phyloP scores from a whole-genome alignment of 2,329 filamentous ascomycete genomes.

The Claviceps capensis region DNA sequence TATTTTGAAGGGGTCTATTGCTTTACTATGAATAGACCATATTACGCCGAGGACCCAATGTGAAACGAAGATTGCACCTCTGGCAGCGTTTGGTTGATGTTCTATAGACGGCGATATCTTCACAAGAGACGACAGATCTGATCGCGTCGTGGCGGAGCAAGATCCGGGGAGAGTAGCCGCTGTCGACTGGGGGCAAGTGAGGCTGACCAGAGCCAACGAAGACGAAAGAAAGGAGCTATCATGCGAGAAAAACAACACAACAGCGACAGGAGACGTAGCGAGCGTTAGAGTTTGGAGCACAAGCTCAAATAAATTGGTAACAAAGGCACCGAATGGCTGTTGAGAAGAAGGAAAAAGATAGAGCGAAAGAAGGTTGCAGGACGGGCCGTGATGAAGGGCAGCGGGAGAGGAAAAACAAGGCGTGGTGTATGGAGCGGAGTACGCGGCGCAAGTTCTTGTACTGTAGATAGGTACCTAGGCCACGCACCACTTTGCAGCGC shows the following conservation, averaged over 20 bases:
- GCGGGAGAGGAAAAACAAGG: background rate
- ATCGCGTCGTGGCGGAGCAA: conserved; percentile 2
- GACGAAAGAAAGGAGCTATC: background rate
- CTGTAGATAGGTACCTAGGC: background rate
- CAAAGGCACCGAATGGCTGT: conserved; percentile 1
- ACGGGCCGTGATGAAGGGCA: conserved; percentile 2
- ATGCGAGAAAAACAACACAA: conserved; percentile 1
- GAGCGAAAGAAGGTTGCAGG: conserved; percentile 1
- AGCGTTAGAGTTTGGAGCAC: background rate
- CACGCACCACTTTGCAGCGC: conserved; percentile 1
- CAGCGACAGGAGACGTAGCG: conserved; percentile 3
- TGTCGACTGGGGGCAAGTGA: background rate
- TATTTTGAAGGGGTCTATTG: background rate
- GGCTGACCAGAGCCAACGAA: background rate
- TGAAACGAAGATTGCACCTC: background rate
- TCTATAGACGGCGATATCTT: background rate
- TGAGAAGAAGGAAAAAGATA: background rate
- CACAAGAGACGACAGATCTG: background rate
- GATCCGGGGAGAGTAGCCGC: background rate
- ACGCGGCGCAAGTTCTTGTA: background rate
- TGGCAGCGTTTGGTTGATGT: background rate
- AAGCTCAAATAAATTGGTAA: background rate
- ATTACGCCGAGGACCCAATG: background rate
- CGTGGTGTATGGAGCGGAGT: background rate
- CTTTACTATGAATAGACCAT: conserved; percentile 3